Conservation (phyloP, 208 protist genomes). For the Leishmania lainsoni region DNA sequence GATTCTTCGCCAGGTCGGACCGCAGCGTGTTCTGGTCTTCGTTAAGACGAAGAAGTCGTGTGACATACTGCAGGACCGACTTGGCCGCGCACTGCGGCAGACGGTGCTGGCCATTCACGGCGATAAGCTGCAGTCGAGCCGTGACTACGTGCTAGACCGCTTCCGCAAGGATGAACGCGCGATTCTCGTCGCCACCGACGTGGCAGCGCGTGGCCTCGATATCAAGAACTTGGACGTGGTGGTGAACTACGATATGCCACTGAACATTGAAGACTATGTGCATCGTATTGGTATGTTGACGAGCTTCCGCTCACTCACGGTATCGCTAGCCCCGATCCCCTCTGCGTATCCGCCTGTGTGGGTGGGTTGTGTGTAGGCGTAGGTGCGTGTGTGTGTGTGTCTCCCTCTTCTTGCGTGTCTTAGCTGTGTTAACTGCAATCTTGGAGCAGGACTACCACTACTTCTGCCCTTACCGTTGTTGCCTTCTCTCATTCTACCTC, state of each 20-base stretch:
- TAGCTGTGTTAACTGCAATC: neutral
- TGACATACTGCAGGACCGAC: slow-evolving; percentile 71
- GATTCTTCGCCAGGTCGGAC: slow-evolving; percentile 59
- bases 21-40: slow-evolving; percentile 91
- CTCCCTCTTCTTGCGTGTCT: neutral
- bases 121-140: slow-evolving; percentile 91
- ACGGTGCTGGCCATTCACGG: slow-evolving; percentile 88
- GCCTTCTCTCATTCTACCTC: neutral
- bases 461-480: neutral
- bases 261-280: slow-evolving; percentile 98
- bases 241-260: slow-evolving; percentile 99
- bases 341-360: neutral
- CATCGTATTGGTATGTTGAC: slow-evolving; percentile 96
- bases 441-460: neutral
- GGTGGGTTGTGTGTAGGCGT: neutral
- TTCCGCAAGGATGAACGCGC: slow-evolving; percentile 73
- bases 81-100: slow-evolving; percentile 63
- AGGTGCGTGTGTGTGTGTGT: neutral
- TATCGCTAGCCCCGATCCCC: slow-evolving; percentile 13
- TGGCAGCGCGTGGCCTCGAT: slow-evolving; percentile 95
- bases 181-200: slow-evolving; percentile 92
- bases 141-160: slow-evolving; percentile 89
- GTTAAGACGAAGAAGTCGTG: slow-evolving; percentile 85
- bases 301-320: slow-evolving; percentile 31
- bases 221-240: slow-evolving; percentile 98